Evolutionary conservation across 2,329 filamentous ascomycete genomes (phyloP), one percentile per base, ranked within the genome.

Genomic region (Microcyclosporella mali): DNA sequence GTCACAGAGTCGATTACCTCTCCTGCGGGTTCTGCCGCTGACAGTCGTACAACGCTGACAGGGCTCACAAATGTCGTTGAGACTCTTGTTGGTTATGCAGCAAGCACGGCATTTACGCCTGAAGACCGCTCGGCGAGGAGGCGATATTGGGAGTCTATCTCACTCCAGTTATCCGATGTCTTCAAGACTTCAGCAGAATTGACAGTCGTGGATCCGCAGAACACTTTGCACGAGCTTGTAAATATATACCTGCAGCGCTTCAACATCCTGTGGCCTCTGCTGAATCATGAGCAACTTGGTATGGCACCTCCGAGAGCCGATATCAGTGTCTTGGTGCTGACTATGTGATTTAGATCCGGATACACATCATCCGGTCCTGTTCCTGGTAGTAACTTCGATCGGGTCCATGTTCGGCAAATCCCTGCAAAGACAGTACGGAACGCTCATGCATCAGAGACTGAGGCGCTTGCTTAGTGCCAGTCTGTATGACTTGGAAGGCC

Each of bases 401-500:
- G 49, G 49, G 2, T 46, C 49, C 11, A 48, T 49, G 43, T 51
- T 44, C 29, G 45, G 46, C 8, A 33, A 43, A 19, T 25, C 35
- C 8, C 15, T 43, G 10, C 45, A 46, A 21, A 27, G 42, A 10
- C 36, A 46, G 15, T 51, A 49, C 34, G 49, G 45, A 3, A 44
- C 37, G 6, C 16, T 51, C 11, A 46, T 51, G 43, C 49, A 51
- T 33, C 34, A 46, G 21, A 39, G 46, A 11, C 35, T 51, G 6
- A 33, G 49, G 25, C 16, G 47, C 11, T 37, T 49, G 32, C 35
- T 49, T 3, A 43, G 43, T 27, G 47, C 47, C 17, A 49, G 47
- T 28, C 28, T 49, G 18, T 49, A 49, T 35, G 47, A 49, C 18
- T 36, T 49, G 16, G 47, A 49, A 29, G 43, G 47, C 10, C 37